Base-by-base conservation (phyloP, 2,329 filamentous ascomycete genomes). In the Curvularia eragrostidis region DNA sequence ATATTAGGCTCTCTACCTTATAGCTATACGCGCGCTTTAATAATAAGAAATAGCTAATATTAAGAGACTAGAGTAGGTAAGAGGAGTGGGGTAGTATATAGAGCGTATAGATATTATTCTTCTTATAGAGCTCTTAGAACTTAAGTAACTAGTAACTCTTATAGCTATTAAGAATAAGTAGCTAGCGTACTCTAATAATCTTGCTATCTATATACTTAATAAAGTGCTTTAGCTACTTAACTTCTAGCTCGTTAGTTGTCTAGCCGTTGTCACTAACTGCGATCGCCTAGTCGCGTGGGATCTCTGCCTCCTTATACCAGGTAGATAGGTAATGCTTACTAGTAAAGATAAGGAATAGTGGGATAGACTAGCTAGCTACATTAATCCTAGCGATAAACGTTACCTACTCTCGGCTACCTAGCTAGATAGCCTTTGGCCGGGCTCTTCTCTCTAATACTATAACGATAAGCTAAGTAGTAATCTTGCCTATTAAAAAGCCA, bases 111-210 rank as follows among this genome's bases (percentile, higher is more conserved):
- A 56, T 58, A 34, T 61, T 56, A 23, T 53, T 55, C 44, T 53
- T 52, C 51, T 59, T 68, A 57, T 62, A 80, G 58, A 71, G 75
- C 39, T 72, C 36, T 44, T 79, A 51, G 56, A 81, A 80, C 58
- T 75, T 58, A 32, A 62, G 58, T 7, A 65, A 75, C 41, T 75
- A 38, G 65, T 80, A 63, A 57, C 70, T 78, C 56, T 63, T 58
- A 68, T 80, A 63, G 43, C 74, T 64, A 65, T 80, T 70, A 38
- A 80, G 61, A 51, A 80, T 68, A 8, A 81, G 65, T 5, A 80
- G 65, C 19, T 65, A 61, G 68, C 75, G 73, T 47, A 18, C 47
- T 3, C 55, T 26, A 15, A 58, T 50, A 15, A 58, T 38, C 50
- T 58, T 26, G 24, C 24, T 26, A 26, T 26, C 7, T 26, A 26